phyloP scores from a whole-genome alignment of 2,329 filamentous ascomycete genomes.

The Acrocalymma vagum region DNA sequence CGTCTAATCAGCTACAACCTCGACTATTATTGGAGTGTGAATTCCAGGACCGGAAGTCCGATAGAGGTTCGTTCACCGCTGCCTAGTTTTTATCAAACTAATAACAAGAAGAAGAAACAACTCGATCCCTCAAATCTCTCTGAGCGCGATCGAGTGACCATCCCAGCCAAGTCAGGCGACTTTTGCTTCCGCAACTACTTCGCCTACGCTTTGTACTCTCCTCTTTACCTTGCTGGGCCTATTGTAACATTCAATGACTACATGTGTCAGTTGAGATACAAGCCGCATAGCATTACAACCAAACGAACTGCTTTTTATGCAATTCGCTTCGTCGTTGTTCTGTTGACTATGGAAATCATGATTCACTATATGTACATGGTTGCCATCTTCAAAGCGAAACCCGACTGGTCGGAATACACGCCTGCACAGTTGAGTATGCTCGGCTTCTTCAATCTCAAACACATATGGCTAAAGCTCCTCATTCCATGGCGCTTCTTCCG shows the following conservation, averaged over 20 bases:
- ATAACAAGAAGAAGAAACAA: conserved; percentile 93
- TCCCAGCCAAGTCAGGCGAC: conserved; percentile 74
- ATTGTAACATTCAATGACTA: conserved; percentile 99
- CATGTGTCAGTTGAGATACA: conserved; percentile 83
- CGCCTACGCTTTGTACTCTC: conserved; percentile 89
- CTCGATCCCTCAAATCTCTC: conserved; percentile 86
- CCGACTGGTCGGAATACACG: conserved; percentile 84
- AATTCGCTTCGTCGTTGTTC: conserved; percentile 78
- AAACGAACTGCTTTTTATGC: conserved; percentile 81
- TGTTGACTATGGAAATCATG: conserved; percentile 85
- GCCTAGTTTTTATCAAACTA: conserved; percentile 54
- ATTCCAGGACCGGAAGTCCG: conserved; percentile 67
- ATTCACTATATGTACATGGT: conserved; percentile 93
- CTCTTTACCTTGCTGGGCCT: conserved; percentile 89
- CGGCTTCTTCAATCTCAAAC: conserved; percentile 93
- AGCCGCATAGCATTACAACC: conserved; percentile 72
- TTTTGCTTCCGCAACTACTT: conserved; percentile 88
- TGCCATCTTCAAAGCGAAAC: conserved; percentile 83
- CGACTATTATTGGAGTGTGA: conserved; percentile 92
- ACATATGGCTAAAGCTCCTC: conserved; percentile 97
- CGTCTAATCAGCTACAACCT: conserved; percentile 96
- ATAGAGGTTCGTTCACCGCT: conserved; percentile 74
- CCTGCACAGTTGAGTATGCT: conserved; percentile 88
- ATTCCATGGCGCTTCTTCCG: conserved; percentile 99
- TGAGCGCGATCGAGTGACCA: conserved; percentile 84